Evolutionary conservation across 2,329 filamentous ascomycete species (phyloP).

Genomic region (Talaromyces funiculosus): DNA sequence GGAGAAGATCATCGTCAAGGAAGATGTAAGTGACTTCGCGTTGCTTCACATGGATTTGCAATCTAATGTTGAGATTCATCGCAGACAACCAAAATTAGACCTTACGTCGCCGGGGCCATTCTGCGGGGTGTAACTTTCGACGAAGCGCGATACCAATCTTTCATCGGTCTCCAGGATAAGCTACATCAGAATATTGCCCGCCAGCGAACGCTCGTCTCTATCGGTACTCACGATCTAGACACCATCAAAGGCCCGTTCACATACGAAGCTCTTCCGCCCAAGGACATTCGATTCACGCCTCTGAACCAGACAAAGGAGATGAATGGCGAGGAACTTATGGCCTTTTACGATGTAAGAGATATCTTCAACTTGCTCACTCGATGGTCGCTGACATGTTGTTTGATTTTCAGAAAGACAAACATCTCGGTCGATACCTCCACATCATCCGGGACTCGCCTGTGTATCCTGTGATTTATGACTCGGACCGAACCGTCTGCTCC

Average conservation of each 20-base stretch:
- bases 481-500: slow-evolving; percentile 80
- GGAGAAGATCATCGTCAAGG: slow-evolving; percentile 72
- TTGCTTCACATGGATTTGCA: background rate
- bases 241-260: slow-evolving; percentile 92
- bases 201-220: slow-evolving; percentile 88
- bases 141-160: slow-evolving; percentile 86
- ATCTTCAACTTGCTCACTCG: background rate
- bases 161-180: slow-evolving; percentile 97
- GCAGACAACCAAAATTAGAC: slow-evolving; percentile 70
- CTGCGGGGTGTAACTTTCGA: slow-evolving; percentile 88
- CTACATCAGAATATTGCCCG: slow-evolving; percentile 93
- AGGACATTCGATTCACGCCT: slow-evolving; percentile 84
- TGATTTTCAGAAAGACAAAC: slow-evolving; percentile 67
- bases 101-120: slow-evolving; percentile 83
- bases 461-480: slow-evolving; percentile 93
- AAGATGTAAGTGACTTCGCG: slow-evolving; percentile 44
- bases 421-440: slow-evolving; percentile 82
- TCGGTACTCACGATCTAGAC: slow-evolving; percentile 94
- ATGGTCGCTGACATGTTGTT: background rate
- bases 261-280: slow-evolving; percentile 87
- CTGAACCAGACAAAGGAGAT: slow-evolving; percentile 88
- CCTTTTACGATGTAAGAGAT: slow-evolving; percentile 66
- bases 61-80: background rate
- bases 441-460: slow-evolving; percentile 92
- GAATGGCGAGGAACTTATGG: slow-evolving; percentile 83